A percentile compares a stretch with the other conserved stretches of the same genome.
These are phyloP conservation scores for Pseudisothecium myosuroides DNA, from an alignment of 225 moss, liverwort and hornwort genomes.

Conservation along the genomic window DNA sequence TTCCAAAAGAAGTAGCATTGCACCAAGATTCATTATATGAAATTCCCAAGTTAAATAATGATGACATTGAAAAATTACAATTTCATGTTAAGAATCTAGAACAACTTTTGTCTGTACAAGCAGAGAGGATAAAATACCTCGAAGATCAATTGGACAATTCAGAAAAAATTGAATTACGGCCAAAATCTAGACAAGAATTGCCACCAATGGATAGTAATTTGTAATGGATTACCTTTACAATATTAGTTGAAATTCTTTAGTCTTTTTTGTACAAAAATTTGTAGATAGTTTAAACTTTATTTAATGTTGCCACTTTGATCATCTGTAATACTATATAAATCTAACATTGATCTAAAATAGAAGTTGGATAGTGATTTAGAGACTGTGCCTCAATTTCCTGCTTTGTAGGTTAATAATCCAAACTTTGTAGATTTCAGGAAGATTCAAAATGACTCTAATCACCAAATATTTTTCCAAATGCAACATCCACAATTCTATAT, in stretches of 20 bases:
- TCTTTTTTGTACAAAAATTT: neutral
- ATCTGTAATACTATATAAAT: too few relatives aligned
- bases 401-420: neutral
- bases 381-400: neutral
- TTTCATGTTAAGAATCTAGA: neutral
- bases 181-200: conserved; percentile 14
- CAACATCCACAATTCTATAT: neutral
- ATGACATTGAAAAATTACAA: neutral
- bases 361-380: neutral
- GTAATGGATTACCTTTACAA: neutral
- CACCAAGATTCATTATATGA: neutral
- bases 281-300: neutral
- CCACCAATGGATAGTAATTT: conserved; percentile 7
- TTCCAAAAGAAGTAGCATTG: neutral
- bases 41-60: neutral
- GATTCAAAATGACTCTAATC: neutral
- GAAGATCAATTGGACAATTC: neutral
- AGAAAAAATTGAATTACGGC: neutral
- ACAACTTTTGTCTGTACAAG: neutral
- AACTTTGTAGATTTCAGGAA: fast-evolving
- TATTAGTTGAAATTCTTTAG: neutral
- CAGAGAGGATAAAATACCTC: conserved; percentile 1
- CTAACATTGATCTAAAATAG: neutral
- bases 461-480: neutral
- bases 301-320: neutral